These are phyloP conservation scores for Diophrys sp. DNA, from an alignment of 73 alveolate species.

Conservation along the genomic window DNA sequence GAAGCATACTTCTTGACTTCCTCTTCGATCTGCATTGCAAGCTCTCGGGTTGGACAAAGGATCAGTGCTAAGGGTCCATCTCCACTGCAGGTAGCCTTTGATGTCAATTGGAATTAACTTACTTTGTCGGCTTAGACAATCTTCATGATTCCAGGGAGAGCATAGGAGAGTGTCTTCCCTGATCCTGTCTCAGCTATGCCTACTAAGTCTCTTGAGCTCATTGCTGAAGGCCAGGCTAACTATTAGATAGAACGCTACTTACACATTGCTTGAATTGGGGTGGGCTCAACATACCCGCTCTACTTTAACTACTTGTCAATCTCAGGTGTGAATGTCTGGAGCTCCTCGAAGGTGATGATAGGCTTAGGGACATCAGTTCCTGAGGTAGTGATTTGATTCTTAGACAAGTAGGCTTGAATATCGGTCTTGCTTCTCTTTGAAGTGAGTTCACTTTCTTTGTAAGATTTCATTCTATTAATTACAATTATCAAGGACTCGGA, in stretches of 20 bases:
- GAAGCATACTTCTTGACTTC: conserved; percentile 52
- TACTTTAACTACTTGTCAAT: neutral
- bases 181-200: conserved; percentile 88
- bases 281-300: conserved; percentile 5
- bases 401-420: too few relatives aligned
- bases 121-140: conserved; percentile 68
- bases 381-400: neutral
- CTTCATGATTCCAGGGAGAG: conserved; percentile 76
- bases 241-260: conserved; percentile 42
- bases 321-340: conserved; percentile 5
- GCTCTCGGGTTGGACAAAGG: conserved; percentile 96
- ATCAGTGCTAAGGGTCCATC: conserved; percentile 95
- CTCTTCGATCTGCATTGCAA: conserved; percentile 81
- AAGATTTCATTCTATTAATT: too few relatives aligned
- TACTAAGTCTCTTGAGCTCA: conserved; percentile 75
- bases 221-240: conserved; percentile 71
- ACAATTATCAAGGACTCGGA: too few relatives aligned
- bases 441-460: too few relatives aligned
- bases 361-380: conserved; percentile 10
- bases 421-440: too few relatives aligned
- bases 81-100: conserved; percentile 61
- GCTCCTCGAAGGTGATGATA: conserved; percentile 7
- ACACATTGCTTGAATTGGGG: neutral
- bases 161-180: conserved; percentile 79
- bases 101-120: too few relatives aligned